phyloP scores from a whole-genome alignment of 805 yeast species.

The Scheffersomyces lignosus region DNA sequence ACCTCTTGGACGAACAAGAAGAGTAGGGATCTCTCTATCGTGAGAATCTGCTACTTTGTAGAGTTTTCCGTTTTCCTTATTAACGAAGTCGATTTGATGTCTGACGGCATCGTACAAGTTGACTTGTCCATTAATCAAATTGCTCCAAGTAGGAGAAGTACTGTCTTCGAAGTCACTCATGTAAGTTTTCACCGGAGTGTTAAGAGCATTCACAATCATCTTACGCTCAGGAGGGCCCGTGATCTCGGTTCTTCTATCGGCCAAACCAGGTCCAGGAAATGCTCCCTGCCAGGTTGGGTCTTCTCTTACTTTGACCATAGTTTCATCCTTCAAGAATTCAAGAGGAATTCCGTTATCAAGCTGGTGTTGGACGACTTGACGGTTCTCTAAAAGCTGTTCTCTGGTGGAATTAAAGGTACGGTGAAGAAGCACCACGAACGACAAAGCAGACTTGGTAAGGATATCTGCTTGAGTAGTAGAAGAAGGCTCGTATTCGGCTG shows the following conservation, averaged over 20 bases:
- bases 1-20: conserved; percentile 23
- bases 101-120: conserved; percentile 21
- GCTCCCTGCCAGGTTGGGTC: conserved; percentile 20
- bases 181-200: conserved; percentile 20
- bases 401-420: conserved; percentile 17
- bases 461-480: conserved; percentile 39
- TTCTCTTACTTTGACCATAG: conserved; percentile 6
- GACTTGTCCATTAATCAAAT: conserved; percentile 20
- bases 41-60: conserved; percentile 29
- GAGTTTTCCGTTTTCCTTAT: conserved; percentile 26
- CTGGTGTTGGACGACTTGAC: conserved; percentile 13
- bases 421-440: conserved; percentile 20
- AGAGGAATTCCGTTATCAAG: conserved; percentile 14
- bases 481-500: conserved; percentile 31
- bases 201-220: conserved; percentile 21
- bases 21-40: conserved; percentile 13
- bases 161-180: conserved; percentile 23
- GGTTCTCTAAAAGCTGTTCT: conserved; percentile 12
- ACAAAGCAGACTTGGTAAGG: conserved; percentile 27
- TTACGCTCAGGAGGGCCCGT: conserved; percentile 25
- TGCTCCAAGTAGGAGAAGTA: conserved; percentile 18
- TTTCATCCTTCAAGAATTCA: conserved; percentile 13
- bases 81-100: conserved; percentile 15
- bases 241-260: conserved; percentile 20
- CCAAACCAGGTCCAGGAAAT: conserved; percentile 16